Base-by-base conservation (phyloP, 441 rosid genomes). In the Sinapis alba region DNA sequence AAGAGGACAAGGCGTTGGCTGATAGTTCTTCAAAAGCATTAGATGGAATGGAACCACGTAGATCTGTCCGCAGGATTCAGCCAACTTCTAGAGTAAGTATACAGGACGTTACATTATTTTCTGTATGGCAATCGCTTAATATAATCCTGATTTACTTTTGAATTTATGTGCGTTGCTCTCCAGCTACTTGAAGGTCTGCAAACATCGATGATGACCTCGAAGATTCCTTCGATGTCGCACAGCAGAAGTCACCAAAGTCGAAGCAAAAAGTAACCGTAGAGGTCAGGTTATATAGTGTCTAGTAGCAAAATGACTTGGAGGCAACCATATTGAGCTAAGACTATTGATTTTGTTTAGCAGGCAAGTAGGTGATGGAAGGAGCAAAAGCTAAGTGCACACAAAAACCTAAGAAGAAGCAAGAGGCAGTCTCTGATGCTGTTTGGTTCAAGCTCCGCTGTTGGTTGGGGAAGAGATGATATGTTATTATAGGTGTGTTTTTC, bases 181-280 rank as follows among this genome's bases (percentile, higher is more conserved):
- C 88, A 96, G 99, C 84, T 96, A 67, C 84, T 96, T 74, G 99
- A 96, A 84, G 98, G 99, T 73, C 79, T 96, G 38, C 99, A 96
- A 82, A 87, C 96, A 76, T 96, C 99, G 15, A 76, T 94, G 88
- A 84, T 87, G 80, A 83, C 88, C 73, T 84, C 97, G 10, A 96
- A 96, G 83, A 86, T 86, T 62, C 99, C 97, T 2, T 87, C 97
- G 1, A 81, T 83, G 24, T 86, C 85, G 6, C 90, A 88, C 74
- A 96, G 87, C 72, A 96, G 68, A 36, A 83, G 86, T 73, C 89
- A 84, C 65, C 94, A 79, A 84, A n/a, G n/a, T n/a, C n/a, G n/a
- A n/a, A 81, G 47, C 82, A 87, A 81, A 71, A 84, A 83, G 68
- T 75, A 78, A 71, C 13, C 63, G 83, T 27, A 88, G 85, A 87